Base-by-base conservation (phyloP, 2,329 filamentous ascomycete genomes). In the Aspergillus japonicus region DNA sequence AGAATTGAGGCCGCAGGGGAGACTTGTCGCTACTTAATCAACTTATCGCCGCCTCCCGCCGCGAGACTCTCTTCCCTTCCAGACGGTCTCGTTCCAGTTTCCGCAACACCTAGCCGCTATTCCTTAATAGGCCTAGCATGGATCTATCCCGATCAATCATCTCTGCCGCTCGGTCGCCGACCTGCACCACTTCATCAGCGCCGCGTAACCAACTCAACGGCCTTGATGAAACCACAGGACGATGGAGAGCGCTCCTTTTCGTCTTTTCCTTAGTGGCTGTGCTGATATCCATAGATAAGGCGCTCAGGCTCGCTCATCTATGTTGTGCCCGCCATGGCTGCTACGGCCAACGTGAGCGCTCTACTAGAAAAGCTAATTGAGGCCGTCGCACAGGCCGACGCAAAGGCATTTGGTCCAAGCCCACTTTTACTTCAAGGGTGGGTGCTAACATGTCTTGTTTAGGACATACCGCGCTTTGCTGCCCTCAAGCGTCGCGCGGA, bases 341-440 rank as follows among this genome's bases (percentile, higher is more conserved):
- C 90, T 74, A 82, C 87, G 67, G 85, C 87, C 64, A 83, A 81
- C 71, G 76, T 93, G 58, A 83, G 82, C 51, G 80, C 82, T 58
- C 80, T 93, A 67, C 86, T 85, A 1, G 89, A 90, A 62, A 86
- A 92, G 71, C 84, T 96, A 33, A 83, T 96, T 62, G 81, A 84
- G 47, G 80, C 83, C 47, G 78, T 92, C 61, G 83, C 87, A 12
- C 81, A 81, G n/a, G 54, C 67, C 4, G 61, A 65, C 19, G 64
- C 76, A 31, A 78, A 85, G 76, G 86, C 87, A 78, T 59, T 39
- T 58, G 48, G 50, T 60, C 48, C 42, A 42, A 49, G 49, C 29
- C 31, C 50, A 35, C 19, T 50, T 47, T 44, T 50, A 24, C 52
- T 57, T 24, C n/a, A 19, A 21, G 35, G 49, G 24, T 26, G 6